phyloP scores from a whole-genome alignment of 305 asterid species.

The Andrographis paniculata region DNA sequence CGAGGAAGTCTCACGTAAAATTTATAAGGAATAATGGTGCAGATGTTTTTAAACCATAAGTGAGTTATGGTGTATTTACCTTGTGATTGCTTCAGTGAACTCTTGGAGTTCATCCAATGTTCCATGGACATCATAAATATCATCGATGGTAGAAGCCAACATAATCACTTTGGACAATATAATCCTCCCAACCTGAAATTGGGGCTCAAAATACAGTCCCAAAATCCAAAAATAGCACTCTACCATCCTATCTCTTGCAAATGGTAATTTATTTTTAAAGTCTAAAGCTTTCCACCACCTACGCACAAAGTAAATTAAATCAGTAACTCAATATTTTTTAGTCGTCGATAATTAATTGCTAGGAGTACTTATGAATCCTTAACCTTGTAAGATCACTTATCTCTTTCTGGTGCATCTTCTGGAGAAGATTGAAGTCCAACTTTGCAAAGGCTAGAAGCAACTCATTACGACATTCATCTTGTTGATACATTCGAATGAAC shows the following conservation, averaged over 20 bases:
- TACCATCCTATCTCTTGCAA: constrained; percentile 34
- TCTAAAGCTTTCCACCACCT: constrained; percentile 49
- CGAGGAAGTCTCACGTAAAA: too few relatives aligned
- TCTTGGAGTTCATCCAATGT: constrained; percentile 28
- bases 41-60: too few relatives aligned
- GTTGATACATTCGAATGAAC: constrained; percentile 23
- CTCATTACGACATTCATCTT: constrained; percentile 18
- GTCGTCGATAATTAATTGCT: too few relatives aligned
- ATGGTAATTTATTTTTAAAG: constrained; percentile 22
- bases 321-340: too few relatives aligned
- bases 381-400: constrained; percentile 26
- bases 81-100: constrained; percentile 26
- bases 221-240: constrained; percentile 24
- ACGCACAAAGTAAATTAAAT: not conserved
- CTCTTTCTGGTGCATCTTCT: constrained; percentile 29
- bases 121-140: constrained; percentile 25
- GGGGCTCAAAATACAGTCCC: constrained; percentile 23
- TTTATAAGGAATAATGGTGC: too few relatives aligned
- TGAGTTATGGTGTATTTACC: too few relatives aligned
- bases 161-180: constrained; percentile 17
- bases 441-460: constrained; percentile 23
- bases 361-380: too few relatives aligned
- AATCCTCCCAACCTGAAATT: constrained; percentile 12
- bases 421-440: constrained; percentile 32
- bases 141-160: constrained; percentile 18